Conservation (phyloP, 2,329 filamentous ascomycete genomes). For the Biscogniauxia marginata region DNA sequence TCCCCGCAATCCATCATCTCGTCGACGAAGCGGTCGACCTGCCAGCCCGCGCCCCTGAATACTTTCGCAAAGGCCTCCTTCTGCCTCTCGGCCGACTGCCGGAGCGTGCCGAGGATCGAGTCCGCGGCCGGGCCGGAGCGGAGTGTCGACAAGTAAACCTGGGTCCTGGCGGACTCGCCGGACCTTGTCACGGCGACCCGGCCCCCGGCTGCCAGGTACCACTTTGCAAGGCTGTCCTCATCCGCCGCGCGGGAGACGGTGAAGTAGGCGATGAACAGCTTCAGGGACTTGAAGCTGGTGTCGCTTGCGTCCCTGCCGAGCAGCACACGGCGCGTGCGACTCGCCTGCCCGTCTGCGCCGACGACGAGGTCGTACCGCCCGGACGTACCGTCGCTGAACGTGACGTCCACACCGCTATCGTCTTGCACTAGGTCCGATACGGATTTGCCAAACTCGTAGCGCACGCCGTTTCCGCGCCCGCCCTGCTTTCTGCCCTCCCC, state of each 20-base stretch:
- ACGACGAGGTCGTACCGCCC: conserved; percentile 47
- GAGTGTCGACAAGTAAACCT: conserved; percentile 22
- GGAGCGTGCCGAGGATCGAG: too few relatives aligned
- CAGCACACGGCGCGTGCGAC: conserved; percentile 41
- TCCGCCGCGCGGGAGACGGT: conserved; percentile 34
- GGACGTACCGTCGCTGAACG: conserved; percentile 39
- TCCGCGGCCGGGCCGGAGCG: too few relatives aligned
- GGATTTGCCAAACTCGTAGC: conserved; percentile 39
- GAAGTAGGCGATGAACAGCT: too few relatives aligned
- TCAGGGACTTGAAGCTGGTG: too few relatives aligned
- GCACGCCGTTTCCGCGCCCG: conserved; percentile 34
- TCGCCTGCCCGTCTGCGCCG: conserved; percentile 47
- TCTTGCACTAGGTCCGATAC: conserved; percentile 32
- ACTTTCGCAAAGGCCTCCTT: too few relatives aligned
- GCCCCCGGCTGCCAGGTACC: too few relatives aligned
- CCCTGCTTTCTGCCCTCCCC: too few relatives aligned
- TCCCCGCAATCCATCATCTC: conserved; percentile 35
- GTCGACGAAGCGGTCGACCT: conserved; percentile 36
- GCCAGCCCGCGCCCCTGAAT: conserved; percentile 43
- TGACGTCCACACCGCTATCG: conserved; percentile 37
- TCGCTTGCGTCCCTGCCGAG: too few relatives aligned
- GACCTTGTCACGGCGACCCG: too few relatives aligned
- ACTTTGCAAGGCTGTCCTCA: too few relatives aligned
- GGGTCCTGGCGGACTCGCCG: too few relatives aligned
- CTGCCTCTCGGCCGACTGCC: too few relatives aligned